Conservation (phyloP, 164 flowering plant species). For the Nymphaea colorata region DNA sequence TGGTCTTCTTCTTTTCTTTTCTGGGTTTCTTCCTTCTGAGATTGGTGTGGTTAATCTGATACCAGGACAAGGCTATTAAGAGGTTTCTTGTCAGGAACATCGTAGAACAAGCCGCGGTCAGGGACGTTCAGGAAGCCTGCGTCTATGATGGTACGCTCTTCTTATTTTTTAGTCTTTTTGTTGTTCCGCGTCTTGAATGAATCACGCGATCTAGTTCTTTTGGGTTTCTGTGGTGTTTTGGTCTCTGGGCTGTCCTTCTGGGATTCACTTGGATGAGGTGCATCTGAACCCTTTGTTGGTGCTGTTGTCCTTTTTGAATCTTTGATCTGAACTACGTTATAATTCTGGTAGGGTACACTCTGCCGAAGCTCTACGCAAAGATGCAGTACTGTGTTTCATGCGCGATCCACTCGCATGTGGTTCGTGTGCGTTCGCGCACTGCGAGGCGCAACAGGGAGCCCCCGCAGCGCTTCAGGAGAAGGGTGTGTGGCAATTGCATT, state of each 20-base stretch:
- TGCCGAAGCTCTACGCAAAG: conserved; percentile 17
- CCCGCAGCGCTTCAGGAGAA: conserved; percentile 80
- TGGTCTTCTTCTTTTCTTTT: background rate
- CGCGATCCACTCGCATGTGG: conserved; percentile 42
- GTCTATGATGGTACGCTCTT: conserved; percentile 37
- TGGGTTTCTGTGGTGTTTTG: background rate
- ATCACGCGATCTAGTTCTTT: background rate
- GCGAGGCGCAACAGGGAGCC: conserved; percentile 80
- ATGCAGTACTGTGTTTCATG: conserved; percentile 19
- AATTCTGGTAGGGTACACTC: conserved; percentile 7
- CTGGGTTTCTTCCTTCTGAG: conserved; percentile 2
- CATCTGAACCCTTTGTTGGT: background rate
- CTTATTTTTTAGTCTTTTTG: background rate
- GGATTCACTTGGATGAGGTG: background rate
- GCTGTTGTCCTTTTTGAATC: background rate
- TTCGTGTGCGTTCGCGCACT: conserved; percentile 81
- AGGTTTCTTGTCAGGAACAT: conserved; percentile 90
- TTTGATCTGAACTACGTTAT: background rate
- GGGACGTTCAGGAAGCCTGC: conserved; percentile 90
- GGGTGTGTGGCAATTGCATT: conserved; percentile 26
- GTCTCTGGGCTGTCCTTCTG: background rate
- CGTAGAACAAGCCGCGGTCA: conserved; percentile 89
- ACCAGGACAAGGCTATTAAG: conserved; percentile 87
- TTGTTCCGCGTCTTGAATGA: background rate
- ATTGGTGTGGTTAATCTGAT: background rate